A percentile compares a stretch with the other conserved stretches of the same genome.
These are phyloP conservation scores for Kuraishia ogatae DNA, from an alignment of 805 yeast genomes.

Conservation along the genomic window DNA sequence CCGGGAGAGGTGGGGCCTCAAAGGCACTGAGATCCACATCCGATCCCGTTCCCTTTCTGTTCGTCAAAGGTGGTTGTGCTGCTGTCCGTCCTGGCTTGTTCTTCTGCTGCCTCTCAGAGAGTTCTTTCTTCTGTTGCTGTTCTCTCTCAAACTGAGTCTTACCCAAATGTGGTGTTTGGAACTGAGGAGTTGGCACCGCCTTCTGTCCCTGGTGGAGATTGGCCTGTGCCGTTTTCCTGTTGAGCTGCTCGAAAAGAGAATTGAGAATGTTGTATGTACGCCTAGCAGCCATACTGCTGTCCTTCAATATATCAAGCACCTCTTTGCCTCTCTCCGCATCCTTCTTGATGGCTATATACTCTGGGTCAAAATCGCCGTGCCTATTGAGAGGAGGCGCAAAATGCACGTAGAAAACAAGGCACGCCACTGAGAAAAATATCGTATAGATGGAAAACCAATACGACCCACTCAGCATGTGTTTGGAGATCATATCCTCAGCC, in stretches of 20 bases:
- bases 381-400: conserved; percentile 24
- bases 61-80: neutral
- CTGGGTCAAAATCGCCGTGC: conserved; percentile 34
- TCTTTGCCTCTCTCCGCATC: conserved; percentile 81
- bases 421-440: conserved; percentile 81
- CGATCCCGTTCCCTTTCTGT: neutral
- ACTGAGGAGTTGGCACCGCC: conserved; percentile 6
- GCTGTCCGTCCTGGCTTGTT: neutral
- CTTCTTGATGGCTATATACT: conserved; percentile 49
- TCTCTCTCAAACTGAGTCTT: conserved; percentile 14
- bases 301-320: conserved; percentile 62
- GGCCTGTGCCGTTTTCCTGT: conserved; percentile 55
- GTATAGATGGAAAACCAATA: conserved; percentile 92
- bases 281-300: conserved; percentile 67
- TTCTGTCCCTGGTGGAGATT: conserved; percentile 9
- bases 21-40: conserved; percentile 7
- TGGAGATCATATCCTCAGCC: conserved; percentile 72
- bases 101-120: conserved; percentile 1
- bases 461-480: conserved; percentile 67
- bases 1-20: conserved; percentile 3
- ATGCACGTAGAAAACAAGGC: conserved; percentile 74
- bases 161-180: conserved; percentile 20
- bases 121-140: conserved; percentile 7
- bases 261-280: conserved; percentile 75
- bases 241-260: conserved; percentile 71